Percentiles rank a stretch among this genome's conserved stretches.
Conservation (phyloP, 2,329 filamentous ascomycete genomes). For the Diaporthe australafricana region DNA sequence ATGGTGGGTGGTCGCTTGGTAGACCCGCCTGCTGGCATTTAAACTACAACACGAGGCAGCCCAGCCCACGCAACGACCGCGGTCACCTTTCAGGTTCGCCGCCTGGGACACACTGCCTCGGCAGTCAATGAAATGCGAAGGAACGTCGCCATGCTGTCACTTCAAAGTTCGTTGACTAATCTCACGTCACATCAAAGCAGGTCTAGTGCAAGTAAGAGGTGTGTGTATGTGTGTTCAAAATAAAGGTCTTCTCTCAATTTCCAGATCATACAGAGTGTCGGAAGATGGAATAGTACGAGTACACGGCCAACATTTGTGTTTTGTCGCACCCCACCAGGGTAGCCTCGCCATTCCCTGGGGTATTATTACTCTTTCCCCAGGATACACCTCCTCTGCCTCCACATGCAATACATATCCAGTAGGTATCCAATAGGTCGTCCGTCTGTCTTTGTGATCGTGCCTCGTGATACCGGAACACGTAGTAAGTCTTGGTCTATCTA, state of each 20-base stretch:
- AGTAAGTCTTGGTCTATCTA: constrained; percentile 30
- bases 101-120: background rate
- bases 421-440: constrained; percentile 22
- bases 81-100: background rate
- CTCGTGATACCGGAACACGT: constrained; percentile 33
- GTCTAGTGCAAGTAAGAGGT: too few relatives aligned
- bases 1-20: background rate
- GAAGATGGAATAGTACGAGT: constrained; percentile 21
- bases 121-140: background rate
- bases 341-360: constrained; percentile 6
- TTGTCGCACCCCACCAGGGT: constrained; percentile 11
- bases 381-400: constrained; percentile 2
- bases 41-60: background rate
- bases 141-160: too few relatives aligned
- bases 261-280: constrained; percentile 15
- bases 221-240: background rate
- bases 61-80: background rate
- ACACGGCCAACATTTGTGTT: constrained; percentile 21
- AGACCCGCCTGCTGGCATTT: background rate
- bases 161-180: background rate
- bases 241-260: constrained; percentile 16
- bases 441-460: constrained; percentile 27
- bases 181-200: background rate
- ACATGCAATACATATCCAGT: constrained; percentile 31
- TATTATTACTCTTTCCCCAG: constrained; percentile 17